A percentile compares a stretch with the other conserved stretches of the same genome.
Evolutionary conservation across 1,139 yeast genomes (phyloP).

Genomic region (Arxiozyma slooffiae): DNA sequence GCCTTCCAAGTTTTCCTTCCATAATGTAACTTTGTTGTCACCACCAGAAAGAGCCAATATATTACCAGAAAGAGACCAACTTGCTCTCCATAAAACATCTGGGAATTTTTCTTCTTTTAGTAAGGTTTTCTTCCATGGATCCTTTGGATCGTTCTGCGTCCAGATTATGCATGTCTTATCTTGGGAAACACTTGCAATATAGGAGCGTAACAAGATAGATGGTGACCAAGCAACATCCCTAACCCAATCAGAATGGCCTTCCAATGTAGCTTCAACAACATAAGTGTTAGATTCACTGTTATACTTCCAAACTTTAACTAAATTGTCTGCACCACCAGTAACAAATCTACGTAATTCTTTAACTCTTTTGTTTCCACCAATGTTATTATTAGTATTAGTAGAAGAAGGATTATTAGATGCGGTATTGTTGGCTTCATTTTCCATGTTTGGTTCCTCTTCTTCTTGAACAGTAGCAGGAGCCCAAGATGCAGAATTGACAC

Average conservation of each 20-base stretch:
- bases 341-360: constrained; percentile 57
- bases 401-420: constrained; percentile 4
- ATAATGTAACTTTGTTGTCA: constrained; percentile 86
- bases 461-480: constrained; percentile 50
- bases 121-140: constrained; percentile 71
- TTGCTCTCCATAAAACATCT: constrained; percentile 96
- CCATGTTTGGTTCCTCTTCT: neutral
- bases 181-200: constrained; percentile 97
- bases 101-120: constrained; percentile 79
- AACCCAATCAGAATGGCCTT: constrained; percentile 96
- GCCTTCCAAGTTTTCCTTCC: constrained; percentile 92
- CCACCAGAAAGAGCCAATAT: constrained; percentile 94
- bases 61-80: constrained; percentile 95
- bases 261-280: constrained; percentile 62
- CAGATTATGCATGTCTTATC: constrained; percentile 91
- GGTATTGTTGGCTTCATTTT: neutral
- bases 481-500: constrained; percentile 93
- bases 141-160: constrained; percentile 63
- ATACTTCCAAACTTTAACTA: constrained; percentile 82
- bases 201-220: constrained; percentile 71
- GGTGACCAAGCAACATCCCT: constrained; percentile 99
- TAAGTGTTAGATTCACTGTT: constrained; percentile 51
- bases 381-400: neutral
- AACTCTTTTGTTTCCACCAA: constrained; percentile 19
- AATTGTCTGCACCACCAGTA: constrained; percentile 91